A percentile compares a stretch with the other conserved stretches of the same genome.
These are phyloP conservation scores for Sarcocystis neurona DNA, from an alignment of 169 alveolate genomes.

Conservation along the genomic window DNA sequence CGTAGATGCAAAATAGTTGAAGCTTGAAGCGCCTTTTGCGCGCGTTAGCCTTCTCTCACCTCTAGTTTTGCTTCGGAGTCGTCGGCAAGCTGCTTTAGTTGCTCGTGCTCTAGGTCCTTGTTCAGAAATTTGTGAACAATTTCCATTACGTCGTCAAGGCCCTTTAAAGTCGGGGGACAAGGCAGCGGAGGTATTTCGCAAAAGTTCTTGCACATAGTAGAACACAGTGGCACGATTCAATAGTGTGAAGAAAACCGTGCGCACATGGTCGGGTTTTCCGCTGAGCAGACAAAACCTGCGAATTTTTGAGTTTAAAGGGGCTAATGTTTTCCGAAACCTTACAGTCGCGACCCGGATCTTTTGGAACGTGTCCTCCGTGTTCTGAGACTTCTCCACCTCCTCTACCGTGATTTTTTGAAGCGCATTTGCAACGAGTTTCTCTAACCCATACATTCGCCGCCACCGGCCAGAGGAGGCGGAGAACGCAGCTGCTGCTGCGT, in stretches of 20 bases:
- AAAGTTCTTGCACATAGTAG: no score
- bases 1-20: no score
- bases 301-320: not conserved
- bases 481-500: conserved; percentile 66
- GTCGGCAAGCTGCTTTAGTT: conserved; percentile 52
- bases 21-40: conserved; percentile 2
- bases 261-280: not conserved
- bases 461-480: conserved; percentile 67
- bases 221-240: not conserved
- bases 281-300: not conserved
- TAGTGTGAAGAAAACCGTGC: not conserved
- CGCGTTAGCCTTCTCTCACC: conserved; percentile 31
- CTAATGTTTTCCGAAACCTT: not conserved
- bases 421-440: conserved; percentile 63
- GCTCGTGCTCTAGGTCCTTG: conserved; percentile 58
- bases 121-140: conserved; percentile 65
- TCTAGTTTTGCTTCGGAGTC: conserved; percentile 61
- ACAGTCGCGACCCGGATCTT: conserved; percentile 68
- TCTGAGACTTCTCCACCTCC: conserved; percentile 66
- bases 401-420: conserved; percentile 66
- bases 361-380: conserved; percentile 65
- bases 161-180: conserved; percentile 18
- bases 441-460: conserved; percentile 64
- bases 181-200: not conserved
- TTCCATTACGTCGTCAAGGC: conserved; percentile 67